Percentiles rank a stretch among this genome's conserved stretches.
phyloP scores from a whole-genome alignment of 129 eudicot genomes.

The Helianthus tuberosus region DNA sequence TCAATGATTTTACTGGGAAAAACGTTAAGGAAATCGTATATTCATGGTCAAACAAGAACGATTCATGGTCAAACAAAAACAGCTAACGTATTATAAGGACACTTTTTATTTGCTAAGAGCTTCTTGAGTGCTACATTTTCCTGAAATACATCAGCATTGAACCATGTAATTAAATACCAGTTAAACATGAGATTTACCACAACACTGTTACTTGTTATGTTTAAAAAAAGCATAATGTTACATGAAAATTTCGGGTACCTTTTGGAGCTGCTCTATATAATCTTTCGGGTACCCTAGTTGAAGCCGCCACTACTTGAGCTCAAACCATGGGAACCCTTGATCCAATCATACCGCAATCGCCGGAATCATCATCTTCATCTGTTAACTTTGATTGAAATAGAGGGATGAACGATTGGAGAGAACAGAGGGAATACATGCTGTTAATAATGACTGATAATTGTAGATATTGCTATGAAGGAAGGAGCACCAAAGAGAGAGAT shows the following conservation, averaged over 20 bases:
- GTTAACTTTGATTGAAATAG: too few relatives aligned
- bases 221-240: not conserved
- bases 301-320: too few relatives aligned
- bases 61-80: not conserved
- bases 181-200: not conserved
- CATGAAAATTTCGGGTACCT: slow-evolving; percentile 37
- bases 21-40: slow-evolving; percentile 26
- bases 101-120: slow-evolving; percentile 70
- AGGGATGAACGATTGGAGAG: too few relatives aligned
- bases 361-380: too few relatives aligned
- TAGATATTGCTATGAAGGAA: too few relatives aligned
- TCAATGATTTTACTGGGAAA: slow-evolving; percentile 63
- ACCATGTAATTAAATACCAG: not conserved
- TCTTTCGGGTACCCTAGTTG: too few relatives aligned
- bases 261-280: slow-evolving; percentile 56
- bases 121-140: slow-evolving; percentile 61
- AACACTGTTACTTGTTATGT: not conserved
- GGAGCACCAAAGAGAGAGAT: too few relatives aligned
- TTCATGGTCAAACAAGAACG: not conserved
- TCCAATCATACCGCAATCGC: too few relatives aligned
- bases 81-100: slow-evolving; percentile 34
- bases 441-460: too few relatives aligned
- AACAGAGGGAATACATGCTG: too few relatives aligned
- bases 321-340: too few relatives aligned
- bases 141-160: slow-evolving; percentile 38